Evolutionary conservation across 148 eudicot genomes (phyloP), one percentile per base, ranked within the genome.

Genomic region (Rheum nobile): DNA sequence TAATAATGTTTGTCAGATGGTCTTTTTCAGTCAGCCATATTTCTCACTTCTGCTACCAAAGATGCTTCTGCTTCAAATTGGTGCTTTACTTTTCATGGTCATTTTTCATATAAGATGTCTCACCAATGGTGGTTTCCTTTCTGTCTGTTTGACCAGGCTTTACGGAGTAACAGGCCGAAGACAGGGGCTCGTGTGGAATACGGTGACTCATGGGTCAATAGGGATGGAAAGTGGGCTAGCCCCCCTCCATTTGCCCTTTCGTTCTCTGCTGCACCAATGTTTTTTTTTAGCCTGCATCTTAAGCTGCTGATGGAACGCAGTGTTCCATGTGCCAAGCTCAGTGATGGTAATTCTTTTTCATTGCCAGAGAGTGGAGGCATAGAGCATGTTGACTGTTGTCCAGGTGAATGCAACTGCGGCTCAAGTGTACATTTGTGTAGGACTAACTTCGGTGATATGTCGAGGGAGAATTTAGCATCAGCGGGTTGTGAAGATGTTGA

Each of bases 261-360:
- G n/a, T 91, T 86, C 78, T 50, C 81, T 80, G 87, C 97, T 67
- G 89, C 97, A 5, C 97, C 93, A 71, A 80, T 81, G 48, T 84
- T 85, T 78, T 88, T 91, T 77, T 76, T 87, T 34, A 84, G 82
- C 77, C 82, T 91, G 72, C 97, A 92, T 83, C 88, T 95, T 72
- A 84, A 85, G 83, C 76, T 87, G 76, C 86, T 91, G 59, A 87
- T 92, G 93, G 87, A 92, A 74, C 86, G 76, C 52, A 85, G 83
- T 80, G 75, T 91, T 70, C 81, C 91, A 50, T 79, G 78, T 41
- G 82, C 80, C 73, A 83, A 80, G 71, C 79, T 84, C 71, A 68
- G 46, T 63, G 86, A 84, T 16, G 77, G 77, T 57, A 80, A 82
- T 72, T 73, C 83, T 21, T 16, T 74, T n/a, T 81, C 37, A 75